A percentile compares a stretch with the other conserved stretches of the same genome.
Evolutionary conservation across 345 rosid genomes (phyloP).

Genomic region (Linum usitatissimum): DNA sequence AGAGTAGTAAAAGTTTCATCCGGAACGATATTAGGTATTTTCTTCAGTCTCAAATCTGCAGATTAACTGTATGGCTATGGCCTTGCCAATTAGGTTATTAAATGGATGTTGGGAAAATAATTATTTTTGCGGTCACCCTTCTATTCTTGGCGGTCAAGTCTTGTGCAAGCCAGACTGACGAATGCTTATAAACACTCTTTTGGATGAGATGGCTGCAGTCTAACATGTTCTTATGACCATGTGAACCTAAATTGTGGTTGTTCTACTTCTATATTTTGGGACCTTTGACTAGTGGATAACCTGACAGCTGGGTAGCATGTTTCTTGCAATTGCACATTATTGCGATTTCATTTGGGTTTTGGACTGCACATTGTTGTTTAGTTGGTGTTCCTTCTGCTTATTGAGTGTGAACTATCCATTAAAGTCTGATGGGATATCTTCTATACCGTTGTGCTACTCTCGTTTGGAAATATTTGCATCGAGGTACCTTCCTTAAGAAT

Average conservation of each 20-base stretch:
- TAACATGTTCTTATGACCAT: background rate
- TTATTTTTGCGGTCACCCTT: background rate
- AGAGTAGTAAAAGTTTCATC: background rate
- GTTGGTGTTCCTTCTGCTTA: too few species aligned
- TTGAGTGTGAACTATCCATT: too few species aligned
- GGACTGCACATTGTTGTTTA: too few species aligned
- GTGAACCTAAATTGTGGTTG: background rate
- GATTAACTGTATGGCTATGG: background rate
- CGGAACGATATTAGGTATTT: background rate
- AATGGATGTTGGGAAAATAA: background rate
- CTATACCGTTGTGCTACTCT: too few species aligned
- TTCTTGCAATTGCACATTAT: too few species aligned
- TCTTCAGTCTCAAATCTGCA: background rate
- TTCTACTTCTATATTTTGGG: too few species aligned
- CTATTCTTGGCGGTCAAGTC: background rate
- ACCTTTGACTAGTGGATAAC: too few species aligned
- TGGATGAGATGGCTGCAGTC: background rate
- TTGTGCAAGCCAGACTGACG: background rate
- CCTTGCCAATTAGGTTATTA: background rate
- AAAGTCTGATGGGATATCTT: too few species aligned
- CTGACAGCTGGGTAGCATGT: too few species aligned
- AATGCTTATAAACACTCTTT: background rate
- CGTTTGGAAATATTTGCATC: too few species aligned
- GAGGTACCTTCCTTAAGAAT: too few species aligned
- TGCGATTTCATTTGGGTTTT: too few species aligned